A percentile compares a stretch with the other conserved stretches of the same genome.
These are phyloP conservation scores for Melanomma pulvis-pyrius DNA, from an alignment of 495 filamentous ascomycete species.

Conservation along the genomic window DNA sequence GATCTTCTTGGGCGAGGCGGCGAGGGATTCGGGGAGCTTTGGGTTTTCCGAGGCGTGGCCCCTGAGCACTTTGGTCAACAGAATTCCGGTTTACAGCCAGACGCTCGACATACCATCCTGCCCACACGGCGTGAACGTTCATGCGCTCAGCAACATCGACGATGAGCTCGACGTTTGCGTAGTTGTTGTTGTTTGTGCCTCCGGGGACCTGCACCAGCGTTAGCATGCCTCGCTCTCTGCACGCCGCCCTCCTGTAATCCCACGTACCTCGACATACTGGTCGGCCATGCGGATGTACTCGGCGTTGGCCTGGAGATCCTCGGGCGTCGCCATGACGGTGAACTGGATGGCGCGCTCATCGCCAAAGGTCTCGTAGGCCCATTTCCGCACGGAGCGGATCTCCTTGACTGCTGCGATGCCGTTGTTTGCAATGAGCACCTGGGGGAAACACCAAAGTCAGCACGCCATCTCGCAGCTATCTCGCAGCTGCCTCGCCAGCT, in stretches of 20 bases:
- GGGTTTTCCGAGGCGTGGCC: constrained; percentile 99
- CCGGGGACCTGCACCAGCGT: constrained; percentile 67
- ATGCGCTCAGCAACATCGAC: constrained; percentile 99
- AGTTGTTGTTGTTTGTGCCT: constrained; percentile 99
- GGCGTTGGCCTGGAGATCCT: constrained; percentile 95
- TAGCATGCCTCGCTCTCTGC: background rate
- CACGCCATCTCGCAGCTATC: too few relatives aligned
- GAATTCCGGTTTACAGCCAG: background rate
- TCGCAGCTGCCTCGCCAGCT: background rate
- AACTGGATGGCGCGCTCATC: constrained; percentile 98
- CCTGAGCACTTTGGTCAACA: constrained; percentile 53
- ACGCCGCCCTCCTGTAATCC: background rate
- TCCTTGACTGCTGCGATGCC: constrained; percentile 99
- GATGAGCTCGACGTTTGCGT: constrained; percentile 98
- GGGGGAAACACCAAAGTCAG: constrained; percentile 12
- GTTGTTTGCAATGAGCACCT: constrained; percentile 99
- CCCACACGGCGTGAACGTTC: constrained; percentile 98
- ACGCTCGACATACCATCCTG: constrained; percentile 75
- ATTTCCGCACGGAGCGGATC: constrained; percentile 98
- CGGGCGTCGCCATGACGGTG: constrained; percentile 99
- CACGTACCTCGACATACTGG: constrained; percentile 89
- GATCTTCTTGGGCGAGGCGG: constrained; percentile 95
- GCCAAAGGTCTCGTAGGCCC: constrained; percentile 99
- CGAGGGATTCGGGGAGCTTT: constrained; percentile 90
- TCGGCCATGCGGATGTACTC: constrained; percentile 99